Evolutionary conservation across 805 yeast genomes (phyloP).

Genomic region (Starmerella bacillaris): DNA sequence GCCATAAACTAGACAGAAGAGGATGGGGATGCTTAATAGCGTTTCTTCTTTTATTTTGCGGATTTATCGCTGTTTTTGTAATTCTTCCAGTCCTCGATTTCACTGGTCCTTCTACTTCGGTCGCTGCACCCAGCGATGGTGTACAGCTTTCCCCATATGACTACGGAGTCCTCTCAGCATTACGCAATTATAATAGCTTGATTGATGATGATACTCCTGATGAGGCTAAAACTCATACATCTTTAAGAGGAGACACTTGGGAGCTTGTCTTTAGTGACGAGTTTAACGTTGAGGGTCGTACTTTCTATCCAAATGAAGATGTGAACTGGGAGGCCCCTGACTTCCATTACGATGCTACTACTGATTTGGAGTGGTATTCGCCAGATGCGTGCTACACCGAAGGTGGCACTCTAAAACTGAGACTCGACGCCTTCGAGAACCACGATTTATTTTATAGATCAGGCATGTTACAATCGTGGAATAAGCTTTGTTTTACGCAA

Average conservation of each 20-base stretch:
- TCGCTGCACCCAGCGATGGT: slow-evolving; percentile 16
- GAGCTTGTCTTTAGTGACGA: slow-evolving; percentile 74
- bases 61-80: slow-evolving; percentile 51
- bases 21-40: slow-evolving; percentile 23
- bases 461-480: slow-evolving; percentile 89
- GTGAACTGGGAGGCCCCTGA: slow-evolving; percentile 81
- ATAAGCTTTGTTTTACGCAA: slow-evolving; percentile 72
- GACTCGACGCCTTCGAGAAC: slow-evolving; percentile 67
- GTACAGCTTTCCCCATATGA: slow-evolving; percentile 36
- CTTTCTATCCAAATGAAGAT: slow-evolving; percentile 80
- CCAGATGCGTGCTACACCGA: slow-evolving; percentile 75
- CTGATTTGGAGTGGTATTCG: slow-evolving; percentile 85
- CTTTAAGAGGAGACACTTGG: slow-evolving; percentile 52
- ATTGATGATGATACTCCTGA: slow-evolving; percentile 59
- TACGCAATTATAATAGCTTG: slow-evolving; percentile 33
- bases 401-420: slow-evolving; percentile 49
- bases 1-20: slow-evolving; percentile 23
- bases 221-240: slow-evolving; percentile 31
- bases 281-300: slow-evolving; percentile 74
- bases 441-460: slow-evolving; percentile 70
- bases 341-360: slow-evolving; percentile 68
- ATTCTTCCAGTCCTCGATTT: slow-evolving; percentile 70
- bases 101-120: slow-evolving; percentile 40
- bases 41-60: slow-evolving; percentile 38
- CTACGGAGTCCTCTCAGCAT: slow-evolving; percentile 40